Evolutionary conservation across 768 basidiomycete species (phyloP).

Genomic region (Suillus variegatus): DNA sequence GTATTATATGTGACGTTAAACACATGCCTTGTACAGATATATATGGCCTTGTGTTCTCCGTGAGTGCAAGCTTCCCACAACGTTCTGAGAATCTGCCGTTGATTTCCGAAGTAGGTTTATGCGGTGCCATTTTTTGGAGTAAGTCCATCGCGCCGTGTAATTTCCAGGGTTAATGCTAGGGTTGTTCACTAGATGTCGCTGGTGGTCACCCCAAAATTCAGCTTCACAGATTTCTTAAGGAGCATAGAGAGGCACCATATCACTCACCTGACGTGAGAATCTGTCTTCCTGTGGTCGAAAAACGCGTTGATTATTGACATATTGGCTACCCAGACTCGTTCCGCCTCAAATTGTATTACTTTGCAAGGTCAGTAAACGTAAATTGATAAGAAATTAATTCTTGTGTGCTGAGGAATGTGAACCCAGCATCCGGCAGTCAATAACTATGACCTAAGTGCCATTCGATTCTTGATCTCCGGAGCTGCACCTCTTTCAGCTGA

Average conservation of each 20-base stretch:
- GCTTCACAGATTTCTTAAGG: constrained; percentile 56
- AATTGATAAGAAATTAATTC: background rate
- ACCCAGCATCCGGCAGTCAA: constrained; percentile 50
- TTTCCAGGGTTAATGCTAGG: constrained; percentile 1
- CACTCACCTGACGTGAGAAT: constrained; percentile 52
- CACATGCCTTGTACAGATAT: constrained; percentile 42
- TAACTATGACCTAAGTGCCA: constrained; percentile 50
- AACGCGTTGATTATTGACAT: constrained; percentile 3
- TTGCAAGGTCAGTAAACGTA: constrained; percentile 51
- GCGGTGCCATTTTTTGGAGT: constrained; percentile 54
- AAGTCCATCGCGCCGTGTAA: constrained; percentile 14
- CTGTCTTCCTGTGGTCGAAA: background rate
- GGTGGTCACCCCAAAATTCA: constrained; percentile 64
- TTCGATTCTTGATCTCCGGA: constrained; percentile 58
- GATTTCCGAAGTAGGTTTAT: constrained; percentile 41
- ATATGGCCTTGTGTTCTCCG: constrained; percentile 59
- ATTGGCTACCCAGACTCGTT: constrained; percentile 45
- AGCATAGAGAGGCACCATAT: constrained; percentile 62
- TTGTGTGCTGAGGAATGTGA: background rate
- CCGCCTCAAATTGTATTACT: constrained; percentile 69
- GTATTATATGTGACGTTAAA: background rate
- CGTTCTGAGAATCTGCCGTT: constrained; percentile 9
- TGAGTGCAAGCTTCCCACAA: constrained; percentile 29
- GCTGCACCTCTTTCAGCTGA: constrained; percentile 67
- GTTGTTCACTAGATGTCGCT: constrained; percentile 44